Evolutionary conservation across 495 filamentous ascomycete species (phyloP).

Genomic region (Chaetomium tenue): DNA sequence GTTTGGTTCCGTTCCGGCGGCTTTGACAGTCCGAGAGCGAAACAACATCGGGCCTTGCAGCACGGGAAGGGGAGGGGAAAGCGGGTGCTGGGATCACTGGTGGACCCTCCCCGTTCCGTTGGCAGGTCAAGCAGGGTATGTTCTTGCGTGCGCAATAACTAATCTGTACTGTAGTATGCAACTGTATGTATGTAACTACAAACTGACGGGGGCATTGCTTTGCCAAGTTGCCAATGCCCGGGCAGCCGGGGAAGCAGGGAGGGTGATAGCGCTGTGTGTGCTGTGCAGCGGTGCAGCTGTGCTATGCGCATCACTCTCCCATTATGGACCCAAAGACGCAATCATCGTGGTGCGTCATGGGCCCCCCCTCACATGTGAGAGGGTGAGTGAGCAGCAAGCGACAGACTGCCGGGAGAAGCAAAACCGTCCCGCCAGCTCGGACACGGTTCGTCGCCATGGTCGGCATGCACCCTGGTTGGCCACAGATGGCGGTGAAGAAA

Average conservation of each 20-base stretch:
- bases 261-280: too few species aligned
- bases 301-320: too few species aligned
- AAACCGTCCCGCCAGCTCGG: neutral
- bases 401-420: neutral
- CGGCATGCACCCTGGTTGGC: constrained; percentile 13
- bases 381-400: neutral
- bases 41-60: constrained; percentile 3
- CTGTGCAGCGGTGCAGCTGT: too few species aligned
- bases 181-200: too few species aligned
- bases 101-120: constrained; percentile 7
- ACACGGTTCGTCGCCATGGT: neutral
- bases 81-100: constrained; percentile 13
- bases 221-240: too few species aligned
- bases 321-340: too few species aligned
- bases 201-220: too few species aligned
- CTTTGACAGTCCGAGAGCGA: neutral
- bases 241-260: too few species aligned
- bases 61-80: constrained; percentile 4
- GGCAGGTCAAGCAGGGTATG: neutral
- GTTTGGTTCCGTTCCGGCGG: neutral
- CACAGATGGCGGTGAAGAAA: constrained; percentile 17
- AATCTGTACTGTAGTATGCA: too few species aligned
- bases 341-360: neutral
- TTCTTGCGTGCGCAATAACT: too few species aligned
- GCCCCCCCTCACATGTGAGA: too few species aligned